Evolutionary conservation across 306 rosid genomes (phyloP).

Genomic region (Cicer pinnatifidum): DNA sequence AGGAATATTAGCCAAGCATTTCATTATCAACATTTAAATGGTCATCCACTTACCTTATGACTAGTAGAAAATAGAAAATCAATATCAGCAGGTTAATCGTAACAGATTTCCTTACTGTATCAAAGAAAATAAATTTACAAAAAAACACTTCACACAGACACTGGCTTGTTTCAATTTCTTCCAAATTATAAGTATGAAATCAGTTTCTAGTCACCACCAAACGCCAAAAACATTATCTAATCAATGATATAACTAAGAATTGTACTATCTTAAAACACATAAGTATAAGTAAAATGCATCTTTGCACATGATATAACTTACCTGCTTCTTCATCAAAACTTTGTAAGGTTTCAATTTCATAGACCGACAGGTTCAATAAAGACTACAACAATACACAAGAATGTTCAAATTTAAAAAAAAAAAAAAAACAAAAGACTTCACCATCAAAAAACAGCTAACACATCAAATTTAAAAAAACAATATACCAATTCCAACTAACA

Average conservation of each 20-base stretch:
- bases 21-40: background rate
- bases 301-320: slow-evolving; percentile 7
- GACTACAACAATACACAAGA: slow-evolving; percentile 36
- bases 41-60: background rate
- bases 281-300: slow-evolving; percentile 38
- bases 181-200: slow-evolving; percentile 17
- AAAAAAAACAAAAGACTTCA: background rate
- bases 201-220: background rate
- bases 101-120: too few relatives aligned
- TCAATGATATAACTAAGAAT: background rate
- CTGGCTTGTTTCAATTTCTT: background rate
- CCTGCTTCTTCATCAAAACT: slow-evolving; percentile 33
- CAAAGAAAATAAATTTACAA: background rate
- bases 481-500: background rate
- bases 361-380: slow-evolving; percentile 10
- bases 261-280: background rate
- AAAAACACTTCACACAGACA: background rate
- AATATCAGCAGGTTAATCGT: background rate
- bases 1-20: background rate
- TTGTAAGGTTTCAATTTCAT: background rate
- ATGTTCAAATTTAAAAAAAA: slow-evolving; percentile 7
- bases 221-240: background rate
- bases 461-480: too few relatives aligned
- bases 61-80: background rate
- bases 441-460: background rate